Percentiles rank a stretch among this genome's conserved stretches.
Evolutionary conservation across 495 filamentous ascomycete species (phyloP).

Genomic region (Monascus purpureus): DNA sequence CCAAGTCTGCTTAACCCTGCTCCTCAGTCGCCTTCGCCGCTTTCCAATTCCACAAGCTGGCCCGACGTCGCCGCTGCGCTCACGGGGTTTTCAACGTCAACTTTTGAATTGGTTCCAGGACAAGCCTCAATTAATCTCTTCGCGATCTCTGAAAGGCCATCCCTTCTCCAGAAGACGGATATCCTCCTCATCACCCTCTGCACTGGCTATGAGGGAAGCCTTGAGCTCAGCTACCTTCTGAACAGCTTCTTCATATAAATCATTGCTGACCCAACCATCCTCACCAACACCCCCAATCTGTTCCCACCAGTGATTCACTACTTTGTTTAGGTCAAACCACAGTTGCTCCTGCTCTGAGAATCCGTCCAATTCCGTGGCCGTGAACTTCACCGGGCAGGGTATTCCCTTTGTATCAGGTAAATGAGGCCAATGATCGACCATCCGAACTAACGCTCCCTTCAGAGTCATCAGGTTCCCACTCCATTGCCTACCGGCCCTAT

Average conservation of each 20-base stretch:
- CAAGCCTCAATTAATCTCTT: no score
- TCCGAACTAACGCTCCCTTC: constrained; percentile 9
- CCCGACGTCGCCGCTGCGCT: no score
- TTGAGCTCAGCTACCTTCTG: background rate
- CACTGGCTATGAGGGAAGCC: no score
- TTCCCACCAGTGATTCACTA: constrained; percentile 11
- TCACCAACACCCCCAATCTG: constrained; percentile 6
- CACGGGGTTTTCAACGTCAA: no score
- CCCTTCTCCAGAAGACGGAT: background rate
- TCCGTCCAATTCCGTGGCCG: constrained; percentile 5
- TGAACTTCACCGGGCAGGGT: constrained; percentile 8
- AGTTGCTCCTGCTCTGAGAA: constrained; percentile 8
- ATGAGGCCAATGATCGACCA: constrained; percentile 11
- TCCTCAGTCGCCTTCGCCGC: no score
- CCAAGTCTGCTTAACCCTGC: no score
- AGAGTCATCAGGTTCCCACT: constrained; percentile 11
- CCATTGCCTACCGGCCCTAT: constrained; percentile 14
- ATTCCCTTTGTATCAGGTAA: constrained; percentile 5
- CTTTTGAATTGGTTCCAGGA: no score
- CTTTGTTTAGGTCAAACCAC: constrained; percentile 8
- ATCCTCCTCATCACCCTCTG: no score
- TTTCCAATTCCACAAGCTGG: no score
- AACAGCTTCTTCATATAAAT: background rate
- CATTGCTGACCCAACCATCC: background rate
- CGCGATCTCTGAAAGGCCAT: background rate